phyloP scores from a whole-genome alignment of 2,329 filamentous ascomycete genomes.

The Metarhizium humberi region DNA sequence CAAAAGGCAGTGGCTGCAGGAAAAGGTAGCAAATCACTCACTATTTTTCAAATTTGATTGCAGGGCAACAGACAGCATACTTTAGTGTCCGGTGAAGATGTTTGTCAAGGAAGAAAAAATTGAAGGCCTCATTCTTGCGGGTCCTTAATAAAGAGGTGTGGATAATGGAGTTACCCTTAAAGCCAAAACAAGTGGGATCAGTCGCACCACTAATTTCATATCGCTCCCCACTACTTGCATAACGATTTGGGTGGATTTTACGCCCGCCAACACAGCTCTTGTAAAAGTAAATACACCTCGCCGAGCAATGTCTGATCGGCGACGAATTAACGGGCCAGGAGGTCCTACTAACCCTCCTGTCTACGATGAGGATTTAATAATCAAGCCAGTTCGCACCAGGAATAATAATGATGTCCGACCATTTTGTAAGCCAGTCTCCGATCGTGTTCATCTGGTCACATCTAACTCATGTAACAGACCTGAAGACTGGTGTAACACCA shows the following conservation, averaged over 20 bases:
- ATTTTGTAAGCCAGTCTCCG: constrained; percentile 17
- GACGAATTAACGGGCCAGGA: constrained; percentile 80
- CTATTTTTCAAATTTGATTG: not conserved
- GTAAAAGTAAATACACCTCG: not conserved
- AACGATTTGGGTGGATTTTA: not conserved
- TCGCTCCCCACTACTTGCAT: constrained; percentile 4
- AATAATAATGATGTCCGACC: constrained; percentile 60
- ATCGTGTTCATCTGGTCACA: not conserved
- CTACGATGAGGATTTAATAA: constrained; percentile 44
- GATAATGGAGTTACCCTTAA: not conserved
- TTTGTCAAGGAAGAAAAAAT: not conserved
- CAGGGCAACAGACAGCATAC: no score
- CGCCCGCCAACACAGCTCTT: not conserved
- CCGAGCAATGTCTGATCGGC: constrained; percentile 63
- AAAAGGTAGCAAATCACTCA: not conserved
- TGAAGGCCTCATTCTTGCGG: not conserved
- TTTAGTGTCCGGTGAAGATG: no score
- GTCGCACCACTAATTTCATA: not conserved
- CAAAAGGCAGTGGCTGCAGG: not conserved
- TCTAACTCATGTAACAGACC: constrained; percentile 42
- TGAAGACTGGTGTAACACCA: constrained; percentile 86
- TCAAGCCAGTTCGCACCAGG: constrained; percentile 45
- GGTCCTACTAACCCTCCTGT: constrained; percentile 68
- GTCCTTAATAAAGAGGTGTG: not conserved
- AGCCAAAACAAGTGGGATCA: not conserved